A percentile compares a stretch with the other conserved stretches of the same genome.
These are phyloP conservation scores for Pythium dissotocum DNA, from an alignment of 352 stramenopile species.

Conservation along the genomic window DNA sequence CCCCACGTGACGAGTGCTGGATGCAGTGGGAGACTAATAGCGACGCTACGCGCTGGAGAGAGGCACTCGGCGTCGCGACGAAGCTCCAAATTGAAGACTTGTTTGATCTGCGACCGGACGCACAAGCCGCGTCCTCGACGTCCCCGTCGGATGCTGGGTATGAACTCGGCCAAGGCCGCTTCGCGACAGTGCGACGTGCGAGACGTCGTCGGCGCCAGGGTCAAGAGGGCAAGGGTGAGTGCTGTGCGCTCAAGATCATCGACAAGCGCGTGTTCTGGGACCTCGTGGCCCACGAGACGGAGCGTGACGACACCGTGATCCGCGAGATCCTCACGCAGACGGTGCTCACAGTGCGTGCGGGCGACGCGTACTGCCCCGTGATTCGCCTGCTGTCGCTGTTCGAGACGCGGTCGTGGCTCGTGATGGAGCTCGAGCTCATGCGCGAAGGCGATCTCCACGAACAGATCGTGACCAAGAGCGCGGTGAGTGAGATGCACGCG, in stretches of 20 bases:
- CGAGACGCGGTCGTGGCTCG: slow-evolving; percentile 71
- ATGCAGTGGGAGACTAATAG: slow-evolving; percentile 54
- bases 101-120: slow-evolving; percentile 63
- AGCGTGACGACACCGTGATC: slow-evolving; percentile 85
- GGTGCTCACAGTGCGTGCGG: slow-evolving; percentile 69
- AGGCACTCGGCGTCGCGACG: slow-evolving; percentile 36
- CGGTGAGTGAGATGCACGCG: slow-evolving; percentile 60
- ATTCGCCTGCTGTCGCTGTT: slow-evolving; percentile 84
- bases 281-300: slow-evolving; percentile 85
- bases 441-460: slow-evolving; percentile 86
- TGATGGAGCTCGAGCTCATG: slow-evolving; percentile 87
- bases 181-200: slow-evolving; percentile 69
- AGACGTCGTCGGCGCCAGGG: slow-evolving; percentile 27
- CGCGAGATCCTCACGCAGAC: slow-evolving; percentile 83
- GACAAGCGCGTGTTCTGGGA: slow-evolving; percentile 92
- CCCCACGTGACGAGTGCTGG: slow-evolving; percentile 58
- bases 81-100: slow-evolving; percentile 65
- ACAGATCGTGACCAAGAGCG: slow-evolving; percentile 77
- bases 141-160: slow-evolving; percentile 39
- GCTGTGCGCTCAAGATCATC: slow-evolving; percentile 92
- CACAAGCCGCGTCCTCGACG: slow-evolving; percentile 35
- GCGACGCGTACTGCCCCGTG: slow-evolving; percentile 59
- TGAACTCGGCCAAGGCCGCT: slow-evolving; percentile 82
- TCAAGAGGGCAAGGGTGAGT: slow-evolving; percentile 23
- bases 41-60: slow-evolving; percentile 43